Base-by-base conservation (phyloP, 2,329 filamentous ascomycete genomes). In the Amphichorda felina region DNA sequence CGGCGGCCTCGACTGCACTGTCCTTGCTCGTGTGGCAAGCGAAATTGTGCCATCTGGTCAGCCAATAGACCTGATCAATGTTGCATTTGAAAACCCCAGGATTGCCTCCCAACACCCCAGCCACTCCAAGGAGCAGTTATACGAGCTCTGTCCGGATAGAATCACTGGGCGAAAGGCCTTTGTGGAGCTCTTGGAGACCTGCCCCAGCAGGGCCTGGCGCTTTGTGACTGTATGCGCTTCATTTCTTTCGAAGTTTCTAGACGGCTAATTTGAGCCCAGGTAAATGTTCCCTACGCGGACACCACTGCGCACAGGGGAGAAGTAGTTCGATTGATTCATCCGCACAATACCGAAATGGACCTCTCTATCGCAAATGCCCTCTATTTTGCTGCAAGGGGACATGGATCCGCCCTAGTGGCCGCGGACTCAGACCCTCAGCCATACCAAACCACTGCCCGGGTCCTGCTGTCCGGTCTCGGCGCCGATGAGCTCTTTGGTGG, bases 341-440 rank as follows among this genome's bases (percentile, higher is more conserved):
- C 91, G 0, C 91, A 98, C 57, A 89, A 94, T 45, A 98, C 91
- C 0, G 91, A 98, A 57, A 98, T 98, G 91, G 91, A 98, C 49
- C 67, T 98, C 1, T 98, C 91, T 4, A 98, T 98, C 47, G 82
- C 84, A 1, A 81, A 74, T 46, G 91, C 91, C 0, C 66, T 98
- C n/a, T 96, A 95, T 56, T 98, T 98, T 61, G 87, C 91, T 5
- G 79, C 89, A 1, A 73, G 86, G 27, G 89, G 87, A 1, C 55
- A 61, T 34, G 85, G 80, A 14, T 61, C 66, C 27, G 60, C 60
- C 37, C 50, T 44, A 10, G 39, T 45, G 24, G 39, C 40, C 2
- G 42, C 48, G 18, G 3, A 13, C 11, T 18, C 30, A 8, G 18
- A 14, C 31, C 37, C 46, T 1, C 30, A 45, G 5, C 44, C 53